Percentiles rank a stretch among this genome's conserved stretches.
phyloP scores from a whole-genome alignment of 192 early-diverging fungal species.

The Podila verticillata region DNA sequence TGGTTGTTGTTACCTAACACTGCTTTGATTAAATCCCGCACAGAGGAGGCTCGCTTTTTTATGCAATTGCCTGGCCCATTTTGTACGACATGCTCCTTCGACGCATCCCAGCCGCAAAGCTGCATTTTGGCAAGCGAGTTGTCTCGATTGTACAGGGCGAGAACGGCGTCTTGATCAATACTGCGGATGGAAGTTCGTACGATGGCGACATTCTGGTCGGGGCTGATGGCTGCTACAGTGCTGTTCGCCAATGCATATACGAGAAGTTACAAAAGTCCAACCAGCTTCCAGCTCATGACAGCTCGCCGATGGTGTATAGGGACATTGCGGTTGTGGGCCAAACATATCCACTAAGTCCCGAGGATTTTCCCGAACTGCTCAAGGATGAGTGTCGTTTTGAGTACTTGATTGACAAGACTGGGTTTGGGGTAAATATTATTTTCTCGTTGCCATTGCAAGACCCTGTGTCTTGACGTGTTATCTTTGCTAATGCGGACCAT shows the following conservation, averaged over 20 bases:
- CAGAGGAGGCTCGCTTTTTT: neutral
- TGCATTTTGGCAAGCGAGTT: conserved; percentile 28
- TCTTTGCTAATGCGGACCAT: too few relatives aligned
- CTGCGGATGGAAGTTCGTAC: conserved; percentile 25
- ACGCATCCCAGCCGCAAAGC: neutral
- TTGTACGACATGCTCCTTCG: conserved; percentile 15
- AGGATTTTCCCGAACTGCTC: conserved; percentile 14
- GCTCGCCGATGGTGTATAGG: neutral
- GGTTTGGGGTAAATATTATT: too few relatives aligned
- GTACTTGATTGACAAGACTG: too few relatives aligned
- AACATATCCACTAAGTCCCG: conserved; percentile 6
- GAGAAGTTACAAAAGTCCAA: neutral
- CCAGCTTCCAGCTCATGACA: conserved; percentile 14
- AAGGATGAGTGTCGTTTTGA: neutral
- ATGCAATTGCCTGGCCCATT: conserved; percentile 8
- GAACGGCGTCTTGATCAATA: conserved; percentile 15
- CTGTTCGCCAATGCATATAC: conserved; percentile 31
- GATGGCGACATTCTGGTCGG: conserved; percentile 41
- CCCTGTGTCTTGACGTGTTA: too few relatives aligned
- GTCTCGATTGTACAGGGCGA: conserved; percentile 15
- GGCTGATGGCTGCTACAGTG: conserved; percentile 50
- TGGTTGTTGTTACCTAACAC: too few relatives aligned
- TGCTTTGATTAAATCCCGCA: neutral
- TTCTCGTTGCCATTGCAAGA: too few relatives aligned
- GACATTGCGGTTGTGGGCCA: conserved; percentile 24